These are phyloP conservation scores for Lineolata rhizophorae DNA, from an alignment of 495 filamentous ascomycete species.

Conservation along the genomic window DNA sequence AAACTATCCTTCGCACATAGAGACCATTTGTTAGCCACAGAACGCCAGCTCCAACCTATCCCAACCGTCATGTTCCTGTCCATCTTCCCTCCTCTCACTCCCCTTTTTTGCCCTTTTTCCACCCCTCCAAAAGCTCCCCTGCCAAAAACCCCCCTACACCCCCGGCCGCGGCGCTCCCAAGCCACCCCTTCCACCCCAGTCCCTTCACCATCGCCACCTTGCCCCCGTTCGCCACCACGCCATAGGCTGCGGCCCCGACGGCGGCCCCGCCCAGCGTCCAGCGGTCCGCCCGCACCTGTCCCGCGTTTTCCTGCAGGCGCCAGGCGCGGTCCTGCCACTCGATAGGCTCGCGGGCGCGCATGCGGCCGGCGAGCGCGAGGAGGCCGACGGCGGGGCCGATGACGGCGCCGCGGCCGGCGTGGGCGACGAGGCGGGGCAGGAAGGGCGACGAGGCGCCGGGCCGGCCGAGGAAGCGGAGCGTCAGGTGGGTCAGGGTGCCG, in stretches of 20 bases:
- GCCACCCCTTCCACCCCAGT: too few relatives aligned
- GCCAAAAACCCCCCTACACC: too few relatives aligned
- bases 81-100: too few relatives aligned
- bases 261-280: slow-evolving; percentile 23
- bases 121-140: too few relatives aligned
- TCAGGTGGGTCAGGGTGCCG: slow-evolving; percentile 3
- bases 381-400: slow-evolving; percentile 7
- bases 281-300: slow-evolving; percentile 30
- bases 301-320: slow-evolving; percentile 30
- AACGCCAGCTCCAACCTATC: too few relatives aligned
- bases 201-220: too few relatives aligned
- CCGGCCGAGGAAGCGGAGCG: slow-evolving; percentile 2
- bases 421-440: slow-evolving; percentile 3
- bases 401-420: slow-evolving; percentile 13
- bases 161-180: too few relatives aligned
- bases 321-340: slow-evolving; percentile 42
- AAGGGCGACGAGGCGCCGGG: slow-evolving; percentile 3
- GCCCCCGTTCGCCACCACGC: too few relatives aligned
- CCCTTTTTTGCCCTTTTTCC: too few relatives aligned
- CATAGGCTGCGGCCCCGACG: slow-evolving; percentile 12
- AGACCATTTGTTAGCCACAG: too few relatives aligned
- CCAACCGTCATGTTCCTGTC: too few relatives aligned
- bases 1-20: too few relatives aligned
- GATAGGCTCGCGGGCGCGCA: slow-evolving; percentile 32
- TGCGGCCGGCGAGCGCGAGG: slow-evolving; percentile 20